These are phyloP conservation scores for Potentilla sterilis DNA, from an alignment of 306 rosid species.

Conservation along the genomic window DNA sequence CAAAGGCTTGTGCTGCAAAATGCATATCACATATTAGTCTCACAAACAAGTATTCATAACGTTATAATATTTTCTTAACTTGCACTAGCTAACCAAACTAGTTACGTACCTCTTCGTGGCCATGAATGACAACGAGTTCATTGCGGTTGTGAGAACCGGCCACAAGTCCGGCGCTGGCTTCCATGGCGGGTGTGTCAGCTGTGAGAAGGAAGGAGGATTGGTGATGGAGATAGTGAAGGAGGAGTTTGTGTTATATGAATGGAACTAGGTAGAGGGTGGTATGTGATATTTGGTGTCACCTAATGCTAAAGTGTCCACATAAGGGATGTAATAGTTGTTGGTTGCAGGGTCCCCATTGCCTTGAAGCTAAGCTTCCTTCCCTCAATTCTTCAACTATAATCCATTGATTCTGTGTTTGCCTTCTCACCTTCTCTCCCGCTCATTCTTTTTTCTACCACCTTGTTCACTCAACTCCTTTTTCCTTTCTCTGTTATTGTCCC, in stretches of 20 bases:
- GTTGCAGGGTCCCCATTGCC: constrained; percentile 95
- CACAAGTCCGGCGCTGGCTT: constrained; percentile 84
- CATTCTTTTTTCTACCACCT: too few relatives aligned
- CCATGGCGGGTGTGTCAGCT: constrained; percentile 40
- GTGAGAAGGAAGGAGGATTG: constrained; percentile 12
- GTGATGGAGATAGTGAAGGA: constrained; percentile 24
- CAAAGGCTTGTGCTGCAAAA: constrained; percentile 80
- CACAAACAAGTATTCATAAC: background rate
- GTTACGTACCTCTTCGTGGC: constrained; percentile 69
- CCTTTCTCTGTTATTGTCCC: too few relatives aligned
- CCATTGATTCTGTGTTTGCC: constrained; percentile 14
- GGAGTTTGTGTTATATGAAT: constrained; percentile 34
- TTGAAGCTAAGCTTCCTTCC: constrained; percentile 76
- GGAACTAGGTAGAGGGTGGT: constrained; percentile 11
- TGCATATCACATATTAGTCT: background rate
- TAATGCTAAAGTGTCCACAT: constrained; percentile 42
- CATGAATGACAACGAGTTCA: constrained; percentile 81
- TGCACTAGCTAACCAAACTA: background rate
- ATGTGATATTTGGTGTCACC: constrained; percentile 28
- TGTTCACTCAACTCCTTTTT: too few relatives aligned
- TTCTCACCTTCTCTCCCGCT: constrained; percentile 6
- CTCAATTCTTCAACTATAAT: constrained; percentile 40
- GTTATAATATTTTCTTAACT: background rate
- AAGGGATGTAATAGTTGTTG: constrained; percentile 47
- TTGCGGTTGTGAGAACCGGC: constrained; percentile 90